These are phyloP conservation scores for Cruciata laevipes DNA, from an alignment of 257 asterid species.

Conservation along the genomic window DNA sequence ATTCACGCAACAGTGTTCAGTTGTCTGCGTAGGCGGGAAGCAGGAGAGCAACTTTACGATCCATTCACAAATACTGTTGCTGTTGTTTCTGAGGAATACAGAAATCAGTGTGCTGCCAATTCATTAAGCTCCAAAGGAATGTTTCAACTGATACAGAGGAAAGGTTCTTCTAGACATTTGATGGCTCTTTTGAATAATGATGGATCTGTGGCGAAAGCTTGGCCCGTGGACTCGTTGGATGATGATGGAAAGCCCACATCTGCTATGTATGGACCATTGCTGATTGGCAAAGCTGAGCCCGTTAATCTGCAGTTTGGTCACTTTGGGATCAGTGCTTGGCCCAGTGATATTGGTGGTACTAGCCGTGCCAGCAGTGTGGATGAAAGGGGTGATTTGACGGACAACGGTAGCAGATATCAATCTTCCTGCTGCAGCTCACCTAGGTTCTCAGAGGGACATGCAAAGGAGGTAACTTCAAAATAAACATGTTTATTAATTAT, in stretches of 20 bases:
- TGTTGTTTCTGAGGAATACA: conserved; percentile 78
- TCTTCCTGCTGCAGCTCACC: conserved; percentile 99
- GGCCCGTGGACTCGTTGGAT: conserved; percentile 74
- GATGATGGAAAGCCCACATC: conserved; percentile 40
- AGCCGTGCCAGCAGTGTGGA: conserved; percentile 91
- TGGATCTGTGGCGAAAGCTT: conserved; percentile 97
- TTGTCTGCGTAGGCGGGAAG: conserved; percentile 79
- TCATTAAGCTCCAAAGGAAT: conserved; percentile 90
- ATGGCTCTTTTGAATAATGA: conserved; percentile 92
- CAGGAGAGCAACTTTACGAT: conserved; percentile 78
- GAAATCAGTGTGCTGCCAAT: conserved; percentile 86
- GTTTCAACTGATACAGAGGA: conserved; percentile 94
- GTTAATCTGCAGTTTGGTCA: conserved; percentile 92
- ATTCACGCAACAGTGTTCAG: conserved; percentile 97
- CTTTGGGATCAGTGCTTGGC: conserved; percentile 96
- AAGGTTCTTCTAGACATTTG: conserved; percentile 82
- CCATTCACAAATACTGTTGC: conserved; percentile 66
- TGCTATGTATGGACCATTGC: conserved; percentile 83
- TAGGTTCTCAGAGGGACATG: conserved; percentile 63
- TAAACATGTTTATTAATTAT: background rate
- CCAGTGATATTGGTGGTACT: conserved; percentile 77
- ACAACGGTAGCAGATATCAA: conserved; percentile 67
- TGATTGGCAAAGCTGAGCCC: conserved; percentile 71
- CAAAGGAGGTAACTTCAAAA: conserved; percentile 65
- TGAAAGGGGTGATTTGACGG: conserved; percentile 78